These are phyloP conservation scores for Microthlaspi erraticum DNA, from an alignment of 345 rosid genomes.

Conservation along the genomic window DNA sequence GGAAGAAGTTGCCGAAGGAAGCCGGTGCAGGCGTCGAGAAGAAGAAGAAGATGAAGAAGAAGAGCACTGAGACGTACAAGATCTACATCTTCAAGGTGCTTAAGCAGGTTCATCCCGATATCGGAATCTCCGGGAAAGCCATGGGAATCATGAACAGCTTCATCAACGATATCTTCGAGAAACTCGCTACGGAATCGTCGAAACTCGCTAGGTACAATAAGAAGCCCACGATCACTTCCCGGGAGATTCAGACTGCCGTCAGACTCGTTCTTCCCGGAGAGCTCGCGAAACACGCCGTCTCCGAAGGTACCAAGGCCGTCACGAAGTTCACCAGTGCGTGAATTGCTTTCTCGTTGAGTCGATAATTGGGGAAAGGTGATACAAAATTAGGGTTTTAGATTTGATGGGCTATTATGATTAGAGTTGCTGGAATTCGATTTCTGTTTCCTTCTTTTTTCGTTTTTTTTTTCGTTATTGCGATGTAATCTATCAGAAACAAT, in stretches of 20 bases:
- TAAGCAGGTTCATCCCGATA: slow-evolving; percentile 63
- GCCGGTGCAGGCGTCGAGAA: slow-evolving; percentile 50
- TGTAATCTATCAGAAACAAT: slow-evolving; percentile 16
- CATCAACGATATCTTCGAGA: slow-evolving; percentile 74
- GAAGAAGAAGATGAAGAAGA: slow-evolving; percentile 58
- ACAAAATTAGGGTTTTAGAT: slow-evolving; percentile 38
- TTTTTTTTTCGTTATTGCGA: not conserved
- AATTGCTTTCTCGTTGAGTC: not conserved
- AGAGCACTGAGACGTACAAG: slow-evolving; percentile 76
- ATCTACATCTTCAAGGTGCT: slow-evolving; percentile 69
- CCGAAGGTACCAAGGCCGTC: slow-evolving; percentile 82
- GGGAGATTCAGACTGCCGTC: slow-evolving; percentile 83
- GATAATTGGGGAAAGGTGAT: not conserved
- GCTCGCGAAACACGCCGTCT: slow-evolving; percentile 76
- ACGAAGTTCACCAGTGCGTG: slow-evolving; percentile 62
- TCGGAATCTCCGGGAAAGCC: slow-evolving; percentile 42
- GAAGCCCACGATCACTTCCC: slow-evolving; percentile 74
- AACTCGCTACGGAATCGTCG: slow-evolving; percentile 69
- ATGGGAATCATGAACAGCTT: slow-evolving; percentile 55
- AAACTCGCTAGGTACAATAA: slow-evolving; percentile 82
- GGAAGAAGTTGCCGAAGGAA: slow-evolving; percentile 65
- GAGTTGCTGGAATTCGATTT: not conserved
- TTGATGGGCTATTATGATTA: not conserved
- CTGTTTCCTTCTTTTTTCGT: not conserved
- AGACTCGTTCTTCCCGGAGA: slow-evolving; percentile 77